Evolutionary conservation across 345 rosid genomes (phyloP), one percentile per base, ranked within the genome.

Genomic region (Lepidium aucheri): DNA sequence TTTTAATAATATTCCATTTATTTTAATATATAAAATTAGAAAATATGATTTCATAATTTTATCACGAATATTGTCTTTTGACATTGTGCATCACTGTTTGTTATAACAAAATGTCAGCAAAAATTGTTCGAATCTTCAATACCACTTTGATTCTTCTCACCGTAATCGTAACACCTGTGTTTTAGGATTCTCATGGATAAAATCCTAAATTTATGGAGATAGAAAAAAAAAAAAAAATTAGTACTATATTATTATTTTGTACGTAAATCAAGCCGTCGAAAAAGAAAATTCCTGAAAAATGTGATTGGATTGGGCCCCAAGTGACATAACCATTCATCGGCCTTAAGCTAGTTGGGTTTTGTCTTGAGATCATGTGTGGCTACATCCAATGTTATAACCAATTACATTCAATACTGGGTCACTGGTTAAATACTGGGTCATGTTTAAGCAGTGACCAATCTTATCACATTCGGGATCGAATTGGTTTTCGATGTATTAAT

Each of bases 391-490:
- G 30, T 18, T 42, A 12, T 3, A 32, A 60, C 46, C 53, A 30
- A 51, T 60, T 59, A 3, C 52, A 51, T 43, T 69, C 60, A 60
- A 42, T 33, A 60, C 18, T 69, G 68, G 74, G 68, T 53, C 74
- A 69, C 22, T 20, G 22, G 22, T 20, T 20, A 20, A 20, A 20
- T 20, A 20, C 22, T 2, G 22, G 22, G 22, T 20, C 22, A 20
- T 60, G 24, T 68, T 58, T 28, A 6, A 47, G 39, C 6, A 26
- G 30, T 24, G 26, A 24, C 26, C 26, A 24, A 4, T 24, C 26
- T 3, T 24, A 24, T 24, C 26, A 3, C 30, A 3, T 26, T 26
- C 30, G 30, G n/a, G n/a, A n/a, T n/a, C n/a, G n/a, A n/a, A n/a
- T n/a, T n/a, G n/a, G n/a, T n/a, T n/a, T n/a, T n/a, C n/a, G n/a